Percentiles rank a stretch among this genome's conserved stretches.
phyloP scores from a whole-genome alignment of 225 moss, liverwort and hornwort species.

The Lunularia cruciata region DNA sequence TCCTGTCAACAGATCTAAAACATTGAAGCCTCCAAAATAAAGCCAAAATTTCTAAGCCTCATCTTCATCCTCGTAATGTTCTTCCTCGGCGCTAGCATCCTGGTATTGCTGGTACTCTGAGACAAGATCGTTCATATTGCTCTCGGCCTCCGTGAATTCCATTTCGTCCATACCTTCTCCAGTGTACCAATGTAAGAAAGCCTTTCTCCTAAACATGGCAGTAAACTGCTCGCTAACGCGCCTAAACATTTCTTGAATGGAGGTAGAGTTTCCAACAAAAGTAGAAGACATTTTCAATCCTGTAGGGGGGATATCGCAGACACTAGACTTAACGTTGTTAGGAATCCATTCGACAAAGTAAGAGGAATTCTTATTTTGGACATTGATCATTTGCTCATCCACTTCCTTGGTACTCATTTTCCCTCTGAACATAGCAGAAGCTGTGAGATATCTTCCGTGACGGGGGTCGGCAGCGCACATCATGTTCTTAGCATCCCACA shows the following conservation, averaged over 20 bases:
- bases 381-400: conserved; percentile 53
- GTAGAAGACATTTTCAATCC: conserved; percentile 52
- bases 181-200: conserved; percentile 50
- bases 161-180: conserved; percentile 52
- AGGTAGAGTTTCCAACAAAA: conserved; percentile 47
- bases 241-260: conserved; percentile 54
- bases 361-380: conserved; percentile 50
- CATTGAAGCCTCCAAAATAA: not conserved
- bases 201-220: conserved; percentile 53
- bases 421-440: conserved; percentile 49
- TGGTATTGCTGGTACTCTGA: conserved; percentile 54
- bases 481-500: conserved; percentile 56
- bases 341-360: conserved; percentile 55
- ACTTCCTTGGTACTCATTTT: conserved; percentile 54
- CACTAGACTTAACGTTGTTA: conserved; percentile 50
- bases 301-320: conserved; percentile 47
- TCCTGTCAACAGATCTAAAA: conserved; percentile 33
- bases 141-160: conserved; percentile 52
- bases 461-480: conserved; percentile 52
- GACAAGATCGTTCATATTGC: conserved; percentile 52
- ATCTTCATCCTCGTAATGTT: conserved; percentile 49
- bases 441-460: conserved; percentile 48
- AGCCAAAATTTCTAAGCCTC: conserved; percentile 31
- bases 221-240: conserved; percentile 53
- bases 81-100: conserved; percentile 49